Percentiles rank a stretch among this genome's conserved stretches.
Conservation (phyloP, 2,329 filamentous ascomycete genomes). For the Golovinomyces cichoracearum region DNA sequence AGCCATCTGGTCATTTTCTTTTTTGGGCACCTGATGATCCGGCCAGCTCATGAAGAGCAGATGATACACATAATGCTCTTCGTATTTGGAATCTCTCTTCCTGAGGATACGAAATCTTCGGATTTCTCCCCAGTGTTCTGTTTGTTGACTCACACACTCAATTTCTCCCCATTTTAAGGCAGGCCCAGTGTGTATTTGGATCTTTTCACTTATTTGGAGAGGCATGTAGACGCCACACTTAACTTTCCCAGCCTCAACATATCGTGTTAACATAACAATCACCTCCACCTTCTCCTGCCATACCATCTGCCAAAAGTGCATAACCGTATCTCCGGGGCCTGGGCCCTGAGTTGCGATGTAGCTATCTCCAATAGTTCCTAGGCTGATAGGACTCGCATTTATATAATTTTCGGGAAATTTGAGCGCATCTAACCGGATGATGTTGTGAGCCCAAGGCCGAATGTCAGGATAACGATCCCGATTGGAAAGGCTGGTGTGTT, state of each 20-base stretch:
- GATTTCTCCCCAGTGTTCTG: slow-evolving; percentile 3
- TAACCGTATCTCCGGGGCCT: background rate
- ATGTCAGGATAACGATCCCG: slow-evolving; percentile 75
- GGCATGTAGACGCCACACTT: slow-evolving; percentile 7
- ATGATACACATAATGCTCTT: slow-evolving; percentile 4
- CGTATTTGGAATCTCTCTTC: background rate
- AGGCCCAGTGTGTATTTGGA: background rate
- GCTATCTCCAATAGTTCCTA: slow-evolving; percentile 13
- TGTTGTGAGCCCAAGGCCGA: slow-evolving; percentile 63
- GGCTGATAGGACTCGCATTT: slow-evolving; percentile 42
- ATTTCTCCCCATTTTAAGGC: slow-evolving; percentile 3
- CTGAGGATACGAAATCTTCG: background rate
- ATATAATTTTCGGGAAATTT: slow-evolving; percentile 37
- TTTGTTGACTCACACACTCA: slow-evolving; percentile 2
- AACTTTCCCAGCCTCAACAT: slow-evolving; percentile 4
- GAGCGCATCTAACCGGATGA: slow-evolving; percentile 55
- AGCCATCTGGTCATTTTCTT: slow-evolving; percentile 3
- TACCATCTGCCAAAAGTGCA: slow-evolving; percentile 3
- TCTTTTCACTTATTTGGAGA: slow-evolving; percentile 1
- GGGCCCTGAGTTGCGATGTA: slow-evolving; percentile 6
- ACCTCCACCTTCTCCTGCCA: slow-evolving; percentile 3
- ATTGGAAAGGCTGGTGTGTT: slow-evolving; percentile 3
- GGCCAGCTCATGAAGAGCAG: slow-evolving; percentile 7
- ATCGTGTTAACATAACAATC: slow-evolving; percentile 6
- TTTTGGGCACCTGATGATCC: slow-evolving; percentile 5